Evolutionary conservation across 75 land plant species (phyloP).

Genomic region (Selaginella moellendorffii): DNA sequence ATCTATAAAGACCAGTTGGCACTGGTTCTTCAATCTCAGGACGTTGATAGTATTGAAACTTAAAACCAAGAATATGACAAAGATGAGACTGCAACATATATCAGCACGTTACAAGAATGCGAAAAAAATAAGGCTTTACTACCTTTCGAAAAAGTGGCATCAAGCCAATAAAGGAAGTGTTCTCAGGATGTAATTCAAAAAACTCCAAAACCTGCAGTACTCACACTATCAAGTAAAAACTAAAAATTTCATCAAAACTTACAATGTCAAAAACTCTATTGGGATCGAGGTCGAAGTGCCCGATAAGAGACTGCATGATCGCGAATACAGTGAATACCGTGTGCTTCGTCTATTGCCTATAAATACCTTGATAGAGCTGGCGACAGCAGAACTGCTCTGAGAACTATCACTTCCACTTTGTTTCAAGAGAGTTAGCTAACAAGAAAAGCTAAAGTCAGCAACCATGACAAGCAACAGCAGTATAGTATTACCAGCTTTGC

Average conservation of each 20-base stretch:
- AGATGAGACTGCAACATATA: constrained; percentile 72
- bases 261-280: constrained; percentile 99
- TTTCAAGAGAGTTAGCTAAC: constrained; percentile 82
- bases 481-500: constrained; percentile 56
- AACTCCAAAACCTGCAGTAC: constrained; percentile 77
- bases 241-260: constrained; percentile 26
- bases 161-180: constrained; percentile 53
- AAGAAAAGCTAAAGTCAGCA: constrained; percentile 3
- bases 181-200: constrained; percentile 87
- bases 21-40: constrained; percentile 59
- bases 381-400: constrained; percentile 39
- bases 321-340: too few relatives aligned
- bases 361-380: constrained; percentile 81
- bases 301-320: constrained; percentile 92
- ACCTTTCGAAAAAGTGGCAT: constrained; percentile 98
- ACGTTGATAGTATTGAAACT: constrained; percentile 95
- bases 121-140: background rate
- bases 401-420: constrained; percentile 38
- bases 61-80: constrained; percentile 94
- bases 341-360: too few relatives aligned
- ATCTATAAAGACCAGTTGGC: constrained; percentile 66
- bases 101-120: background rate
- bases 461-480: background rate
- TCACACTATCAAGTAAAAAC: background rate
- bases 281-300: constrained; percentile 98